Conservation (phyloP, 805 yeast species). For the Scheffersomyces coipomensis region DNA sequence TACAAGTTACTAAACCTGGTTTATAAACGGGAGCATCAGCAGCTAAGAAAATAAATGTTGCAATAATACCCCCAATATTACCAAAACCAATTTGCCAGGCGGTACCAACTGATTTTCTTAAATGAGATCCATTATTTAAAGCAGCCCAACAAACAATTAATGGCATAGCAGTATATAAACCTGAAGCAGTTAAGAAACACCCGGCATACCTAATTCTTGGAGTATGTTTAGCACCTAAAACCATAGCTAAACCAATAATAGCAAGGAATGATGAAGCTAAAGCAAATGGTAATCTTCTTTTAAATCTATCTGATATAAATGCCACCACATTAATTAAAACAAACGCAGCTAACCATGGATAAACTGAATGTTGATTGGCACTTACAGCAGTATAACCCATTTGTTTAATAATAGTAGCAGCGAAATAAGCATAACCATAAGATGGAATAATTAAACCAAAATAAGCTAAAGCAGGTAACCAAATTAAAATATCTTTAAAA, state of each 20-base stretch:
- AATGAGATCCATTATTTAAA: slow-evolving; percentile 62
- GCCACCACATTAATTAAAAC: slow-evolving; percentile 66
- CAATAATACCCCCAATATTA: slow-evolving; percentile 68
- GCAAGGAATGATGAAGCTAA: slow-evolving; percentile 29
- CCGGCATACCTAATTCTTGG: slow-evolving; percentile 56
- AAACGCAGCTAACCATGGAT: slow-evolving; percentile 81
- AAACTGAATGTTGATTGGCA: slow-evolving; percentile 80
- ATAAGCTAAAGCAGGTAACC: slow-evolving; percentile 59
- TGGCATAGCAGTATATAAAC: slow-evolving; percentile 67
- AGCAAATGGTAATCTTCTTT: slow-evolving; percentile 46
- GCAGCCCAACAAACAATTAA: slow-evolving; percentile 66
- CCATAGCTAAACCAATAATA: slow-evolving; percentile 55
- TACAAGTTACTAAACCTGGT: slow-evolving; percentile 51
- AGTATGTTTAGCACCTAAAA: slow-evolving; percentile 42
- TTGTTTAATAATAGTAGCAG: slow-evolving; percentile 61
- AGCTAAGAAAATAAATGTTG: slow-evolving; percentile 55
- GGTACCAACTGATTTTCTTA: slow-evolving; percentile 56
- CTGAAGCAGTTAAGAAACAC: slow-evolving; percentile 57
- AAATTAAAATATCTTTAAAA: slow-evolving; percentile 60
- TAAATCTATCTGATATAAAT: slow-evolving; percentile 53
- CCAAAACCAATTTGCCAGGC: slow-evolving; percentile 71
- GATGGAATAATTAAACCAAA: slow-evolving; percentile 70
- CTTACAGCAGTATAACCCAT: slow-evolving; percentile 67
- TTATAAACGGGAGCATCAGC: slow-evolving; percentile 58
- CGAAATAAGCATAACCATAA: slow-evolving; percentile 73